Evolutionary conservation across 306 rosid genomes (phyloP), one percentile per base, ranked within the genome.

Genomic region (Begonia masoniana): DNA sequence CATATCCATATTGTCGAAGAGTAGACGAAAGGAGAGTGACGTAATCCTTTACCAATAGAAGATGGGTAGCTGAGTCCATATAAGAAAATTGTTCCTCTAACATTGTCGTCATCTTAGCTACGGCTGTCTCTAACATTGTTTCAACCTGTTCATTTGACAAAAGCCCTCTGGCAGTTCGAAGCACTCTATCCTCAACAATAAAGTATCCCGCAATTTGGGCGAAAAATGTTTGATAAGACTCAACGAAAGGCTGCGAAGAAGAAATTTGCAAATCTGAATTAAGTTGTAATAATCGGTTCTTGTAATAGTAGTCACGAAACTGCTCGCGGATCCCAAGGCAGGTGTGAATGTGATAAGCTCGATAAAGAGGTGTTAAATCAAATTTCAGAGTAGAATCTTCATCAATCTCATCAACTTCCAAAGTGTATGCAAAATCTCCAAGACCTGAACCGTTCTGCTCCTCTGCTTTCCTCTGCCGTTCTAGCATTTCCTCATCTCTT

Each of bases 141-240:
- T 79, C 94, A 51, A 81, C 69, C 65, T 86, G 84, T 58, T 85
- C 93, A n/a, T 78, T 62, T 51, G 69, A 73, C 15, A 83, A 61
- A 6, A 86, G 79, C 12, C 88, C 84, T 26, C 76, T 82, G 15
- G 75, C 88, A 54, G 99, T 91, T 63, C 93, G 78, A 63, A 86
- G 55, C 21, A 91, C 92, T 61, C 74, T 82, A 71, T 91, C 86
- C 74, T 91, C 99, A 56, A 91, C 96, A 46, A 86, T 91, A 70
- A 86, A 86, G 78, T 81, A 91, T 45, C 99, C 96, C 0, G 71
- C 87, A 75, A 91, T 83, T 54, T 86, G 99, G 64, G 96, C 88
- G 62, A 91, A 74, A 74, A 71, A 79, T 54, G 83, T 74, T 53
- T 91, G 92, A 63, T 81, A 68, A 58, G 94, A 71, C 43, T 91